Conservation (phyloP, 2,329 filamentous ascomycete genomes). For the Lachnellula hyalina region DNA sequence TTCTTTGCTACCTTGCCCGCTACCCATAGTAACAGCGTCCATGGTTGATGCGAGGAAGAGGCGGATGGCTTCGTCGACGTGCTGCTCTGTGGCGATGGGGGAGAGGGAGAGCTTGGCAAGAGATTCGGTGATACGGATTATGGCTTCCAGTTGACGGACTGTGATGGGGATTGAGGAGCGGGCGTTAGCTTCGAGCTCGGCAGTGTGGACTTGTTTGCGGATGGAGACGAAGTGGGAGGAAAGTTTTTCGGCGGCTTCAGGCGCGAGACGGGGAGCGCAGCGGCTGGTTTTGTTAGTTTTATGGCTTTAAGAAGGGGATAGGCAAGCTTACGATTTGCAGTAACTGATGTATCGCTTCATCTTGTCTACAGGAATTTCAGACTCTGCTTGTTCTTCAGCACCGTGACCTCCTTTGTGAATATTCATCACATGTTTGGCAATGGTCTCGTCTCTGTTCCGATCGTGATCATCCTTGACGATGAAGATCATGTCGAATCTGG, state of each 20-base stretch:
- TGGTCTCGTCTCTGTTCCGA: slow-evolving; percentile 80
- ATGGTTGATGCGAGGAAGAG: slow-evolving; percentile 95
- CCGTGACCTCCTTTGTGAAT: slow-evolving; percentile 91
- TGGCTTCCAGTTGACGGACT: slow-evolving; percentile 92
- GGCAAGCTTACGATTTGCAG: slow-evolving; percentile 73
- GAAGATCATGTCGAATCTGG: slow-evolving; percentile 99
- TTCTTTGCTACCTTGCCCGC: slow-evolving; percentile 77
- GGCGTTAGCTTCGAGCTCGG: slow-evolving; percentile 82
- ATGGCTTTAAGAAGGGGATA: not conserved
- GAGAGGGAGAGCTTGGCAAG: slow-evolving; percentile 86
- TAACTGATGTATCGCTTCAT: slow-evolving; percentile 98
- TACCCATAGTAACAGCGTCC: slow-evolving; percentile 92
- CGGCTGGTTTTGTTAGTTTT: slow-evolving; percentile 49
- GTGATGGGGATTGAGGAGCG: slow-evolving; percentile 96
- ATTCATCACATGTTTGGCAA: slow-evolving; percentile 94
- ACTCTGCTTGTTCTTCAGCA: slow-evolving; percentile 74
- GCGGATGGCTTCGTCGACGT: slow-evolving; percentile 96
- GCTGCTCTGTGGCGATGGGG: slow-evolving; percentile 78
- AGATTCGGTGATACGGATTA: slow-evolving; percentile 94
- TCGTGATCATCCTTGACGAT: slow-evolving; percentile 96
- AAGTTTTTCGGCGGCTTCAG: slow-evolving; percentile 90
- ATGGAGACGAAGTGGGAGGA: slow-evolving; percentile 97
- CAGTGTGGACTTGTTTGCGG: slow-evolving; percentile 84
- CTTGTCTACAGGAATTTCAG: slow-evolving; percentile 90
- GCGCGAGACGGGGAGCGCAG: slow-evolving; percentile 84